Percentiles rank a stretch among this genome's conserved stretches.
phyloP scores from a whole-genome alignment of 305 asterid species.

The Ajuga reptans region DNA sequence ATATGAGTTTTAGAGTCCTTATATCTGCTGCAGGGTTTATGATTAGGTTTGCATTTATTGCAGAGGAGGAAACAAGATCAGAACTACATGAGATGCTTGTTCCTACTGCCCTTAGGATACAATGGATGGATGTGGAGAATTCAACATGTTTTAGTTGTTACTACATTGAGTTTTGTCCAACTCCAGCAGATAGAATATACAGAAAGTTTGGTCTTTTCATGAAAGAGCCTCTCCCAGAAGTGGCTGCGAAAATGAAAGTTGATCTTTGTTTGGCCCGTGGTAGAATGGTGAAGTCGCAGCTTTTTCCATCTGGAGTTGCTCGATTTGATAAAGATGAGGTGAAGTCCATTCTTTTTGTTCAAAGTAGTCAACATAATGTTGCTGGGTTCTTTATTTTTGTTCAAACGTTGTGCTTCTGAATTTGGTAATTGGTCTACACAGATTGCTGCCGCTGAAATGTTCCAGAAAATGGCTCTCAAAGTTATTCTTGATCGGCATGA shows the following conservation, averaged over 20 bases:
- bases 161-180: conserved; percentile 54
- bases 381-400: not conserved
- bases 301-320: conserved; percentile 60
- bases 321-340: conserved; percentile 65
- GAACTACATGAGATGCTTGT: conserved; percentile 92
- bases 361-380: conserved; percentile 10
- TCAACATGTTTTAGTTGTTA: conserved; percentile 51
- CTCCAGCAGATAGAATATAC: conserved; percentile 73
- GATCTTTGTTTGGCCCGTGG: conserved; percentile 81
- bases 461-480: conserved; percentile 74
- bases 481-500: conserved; percentile 66
- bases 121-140: conserved; percentile 49
- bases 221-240: conserved; percentile 76
- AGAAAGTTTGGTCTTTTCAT: conserved; percentile 69
- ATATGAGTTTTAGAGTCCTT: conserved; percentile 23
- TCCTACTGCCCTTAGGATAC: conserved; percentile 65
- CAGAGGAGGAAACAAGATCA: conserved; percentile 63
- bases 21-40: conserved; percentile 19
- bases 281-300: conserved; percentile 68
- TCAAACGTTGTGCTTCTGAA: conserved; percentile 19
- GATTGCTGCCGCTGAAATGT: conserved; percentile 68
- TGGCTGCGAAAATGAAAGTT: conserved; percentile 73
- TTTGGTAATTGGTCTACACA: conserved; percentile 31
- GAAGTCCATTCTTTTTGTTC: conserved; percentile 17
- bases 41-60: conserved; percentile 25